These are phyloP conservation scores for Pluteus cervinus DNA, from an alignment of 768 basidiomycete genomes.

Conservation along the genomic window DNA sequence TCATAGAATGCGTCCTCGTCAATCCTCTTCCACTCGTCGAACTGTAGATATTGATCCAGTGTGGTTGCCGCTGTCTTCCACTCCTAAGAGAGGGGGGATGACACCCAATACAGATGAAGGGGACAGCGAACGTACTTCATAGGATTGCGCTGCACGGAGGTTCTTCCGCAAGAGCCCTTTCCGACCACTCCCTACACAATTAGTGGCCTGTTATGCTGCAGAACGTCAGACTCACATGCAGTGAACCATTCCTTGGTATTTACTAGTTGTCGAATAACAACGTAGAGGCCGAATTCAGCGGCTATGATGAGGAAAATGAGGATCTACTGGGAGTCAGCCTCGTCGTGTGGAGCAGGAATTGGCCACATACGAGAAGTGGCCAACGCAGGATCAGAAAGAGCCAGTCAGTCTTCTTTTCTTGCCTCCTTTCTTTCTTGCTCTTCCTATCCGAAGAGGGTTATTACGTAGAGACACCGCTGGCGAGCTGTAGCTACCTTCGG, in stretches of 20 bases:
- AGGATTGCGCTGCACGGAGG: conserved; percentile 68
- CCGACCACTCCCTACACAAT: conserved; percentile 67
- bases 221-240: conserved; percentile 55
- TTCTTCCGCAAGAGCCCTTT: conserved; percentile 74
- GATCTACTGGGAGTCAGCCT: conserved; percentile 33
- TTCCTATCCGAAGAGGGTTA: conserved; percentile 25
- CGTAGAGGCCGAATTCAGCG: conserved; percentile 80
- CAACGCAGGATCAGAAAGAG: conserved; percentile 76
- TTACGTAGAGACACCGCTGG: background rate
- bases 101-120: background rate
- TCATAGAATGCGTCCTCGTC: conserved; percentile 93
- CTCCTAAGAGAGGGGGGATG: conserved; percentile 38
- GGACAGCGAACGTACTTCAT: conserved; percentile 45
- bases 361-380: conserved; percentile 73
- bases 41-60: conserved; percentile 78
- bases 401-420: conserved; percentile 63
- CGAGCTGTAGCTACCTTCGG: conserved; percentile 56
- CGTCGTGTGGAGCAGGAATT: background rate
- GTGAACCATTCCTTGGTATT: conserved; percentile 92
- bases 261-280: conserved; percentile 85
- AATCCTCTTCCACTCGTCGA: conserved; percentile 84
- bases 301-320: conserved; percentile 83
- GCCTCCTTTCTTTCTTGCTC: conserved; percentile 36
- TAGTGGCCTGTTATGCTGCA: conserved; percentile 2
- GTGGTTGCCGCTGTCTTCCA: conserved; percentile 81